Conservation (phyloP, 1,139 yeast species). For the Hanseniaspora gamundiae region DNA sequence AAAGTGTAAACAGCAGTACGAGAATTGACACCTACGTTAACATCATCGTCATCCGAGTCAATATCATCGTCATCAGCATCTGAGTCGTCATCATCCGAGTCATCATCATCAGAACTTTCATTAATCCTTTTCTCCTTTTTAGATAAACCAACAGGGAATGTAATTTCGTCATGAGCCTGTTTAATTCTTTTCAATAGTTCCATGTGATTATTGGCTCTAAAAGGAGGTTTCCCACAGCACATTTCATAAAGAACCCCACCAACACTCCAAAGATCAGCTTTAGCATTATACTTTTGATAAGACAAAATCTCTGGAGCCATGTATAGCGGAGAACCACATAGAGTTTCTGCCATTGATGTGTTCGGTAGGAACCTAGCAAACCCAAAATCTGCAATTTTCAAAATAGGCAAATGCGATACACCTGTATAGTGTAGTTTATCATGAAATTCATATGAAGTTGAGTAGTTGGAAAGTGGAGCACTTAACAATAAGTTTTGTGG, state of each 20-base stretch:
- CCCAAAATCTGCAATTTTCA: slow-evolving; percentile 94
- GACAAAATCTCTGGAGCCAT: slow-evolving; percentile 97
- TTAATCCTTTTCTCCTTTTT: background rate
- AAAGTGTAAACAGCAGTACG: no score
- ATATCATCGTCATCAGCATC: background rate
- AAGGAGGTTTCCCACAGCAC: slow-evolving; percentile 93
- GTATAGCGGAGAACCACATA: slow-evolving; percentile 93
- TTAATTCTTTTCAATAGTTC: slow-evolving; percentile 81
- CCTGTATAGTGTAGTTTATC: slow-evolving; percentile 50
- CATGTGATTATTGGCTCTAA: slow-evolving; percentile 83
- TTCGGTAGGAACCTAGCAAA: slow-evolving; percentile 90
- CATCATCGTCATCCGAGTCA: slow-evolving; percentile 1
- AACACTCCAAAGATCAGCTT: slow-evolving; percentile 95
- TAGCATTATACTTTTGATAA: slow-evolving; percentile 91
- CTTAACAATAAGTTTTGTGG: slow-evolving; percentile 83
- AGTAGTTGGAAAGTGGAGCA: slow-evolving; percentile 48
- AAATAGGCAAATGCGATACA: slow-evolving; percentile 74
- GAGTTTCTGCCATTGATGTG: slow-evolving; percentile 88
- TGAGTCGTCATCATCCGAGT: background rate
- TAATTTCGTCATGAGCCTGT: slow-evolving; percentile 61
- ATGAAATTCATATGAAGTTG: slow-evolving; percentile 47
- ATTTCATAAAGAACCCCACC: slow-evolving; percentile 93
- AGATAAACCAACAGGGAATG: slow-evolving; percentile 42
- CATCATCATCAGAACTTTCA: background rate
- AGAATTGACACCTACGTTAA: no score